Percentiles rank a stretch among this genome's conserved stretches.
phyloP scores from a whole-genome alignment of 108 stramenopile genomes.

The Seminavis robusta region DNA sequence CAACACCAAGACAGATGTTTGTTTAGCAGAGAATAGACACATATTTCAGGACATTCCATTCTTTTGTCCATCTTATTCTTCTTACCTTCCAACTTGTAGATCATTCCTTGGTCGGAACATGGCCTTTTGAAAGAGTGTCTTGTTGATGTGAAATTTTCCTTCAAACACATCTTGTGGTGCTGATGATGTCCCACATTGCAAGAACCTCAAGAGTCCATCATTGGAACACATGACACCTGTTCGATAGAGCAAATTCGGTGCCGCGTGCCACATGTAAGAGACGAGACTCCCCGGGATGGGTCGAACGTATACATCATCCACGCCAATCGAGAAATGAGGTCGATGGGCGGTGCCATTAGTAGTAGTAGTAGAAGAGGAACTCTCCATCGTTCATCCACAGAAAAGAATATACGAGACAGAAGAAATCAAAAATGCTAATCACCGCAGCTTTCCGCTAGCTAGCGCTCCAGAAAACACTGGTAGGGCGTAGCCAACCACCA shows the following conservation, averaged over 20 bases:
- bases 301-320: background rate
- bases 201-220: conserved; percentile 1
- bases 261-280: conserved; percentile 3
- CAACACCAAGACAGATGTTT: too few relatives aligned
- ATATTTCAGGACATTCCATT: too few relatives aligned
- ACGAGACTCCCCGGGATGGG: conserved; percentile 5
- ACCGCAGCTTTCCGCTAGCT: too few relatives aligned
- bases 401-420: too few relatives aligned
- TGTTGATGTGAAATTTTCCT: conserved; percentile 3
- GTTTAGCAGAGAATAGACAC: too few relatives aligned
- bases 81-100: conserved; percentile 9
- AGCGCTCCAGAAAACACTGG: too few relatives aligned
- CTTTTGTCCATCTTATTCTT: background rate
- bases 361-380: too few relatives aligned
- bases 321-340: too few relatives aligned
- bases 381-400: too few relatives aligned
- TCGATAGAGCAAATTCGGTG: background rate
- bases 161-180: background rate
- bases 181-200: background rate
- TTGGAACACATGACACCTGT: conserved; percentile 6
- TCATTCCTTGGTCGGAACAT: conserved; percentile 1
- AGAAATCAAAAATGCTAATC: too few relatives aligned
- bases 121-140: background rate
- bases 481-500: too few relatives aligned
- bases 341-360: too few relatives aligned